These are phyloP conservation scores for Hypoxylon sp. DNA, from an alignment of 2,329 filamentous ascomycete genomes.

Conservation along the genomic window DNA sequence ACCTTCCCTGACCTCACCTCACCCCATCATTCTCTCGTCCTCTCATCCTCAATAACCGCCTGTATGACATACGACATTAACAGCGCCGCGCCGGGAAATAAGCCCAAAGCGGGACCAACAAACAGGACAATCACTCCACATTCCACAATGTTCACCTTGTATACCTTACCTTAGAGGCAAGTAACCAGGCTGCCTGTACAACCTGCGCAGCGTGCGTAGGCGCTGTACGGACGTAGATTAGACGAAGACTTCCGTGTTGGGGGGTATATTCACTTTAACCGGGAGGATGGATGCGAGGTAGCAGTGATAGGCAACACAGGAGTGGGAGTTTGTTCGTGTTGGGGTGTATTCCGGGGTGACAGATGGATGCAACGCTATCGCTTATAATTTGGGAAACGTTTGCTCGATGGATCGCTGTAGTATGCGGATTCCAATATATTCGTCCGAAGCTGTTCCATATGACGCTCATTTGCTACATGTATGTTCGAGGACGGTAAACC, in stretches of 20 bases:
- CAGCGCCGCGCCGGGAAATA: slow-evolving; percentile 16
- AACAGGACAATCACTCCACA: slow-evolving; percentile 5
- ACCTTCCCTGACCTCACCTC: not conserved
- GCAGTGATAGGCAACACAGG: not conserved
- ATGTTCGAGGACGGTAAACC: too few species aligned
- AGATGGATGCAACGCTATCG: slow-evolving; percentile 22
- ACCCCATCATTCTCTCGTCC: not conserved
- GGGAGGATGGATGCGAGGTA: slow-evolving; percentile 29
- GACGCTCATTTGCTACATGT: too few species aligned
- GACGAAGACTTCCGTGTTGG: not conserved
- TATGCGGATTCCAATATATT: not conserved
- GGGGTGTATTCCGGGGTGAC: not conserved
- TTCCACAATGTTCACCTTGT: too few species aligned
- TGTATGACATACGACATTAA: slow-evolving; percentile 16
- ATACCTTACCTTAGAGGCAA: too few species aligned
- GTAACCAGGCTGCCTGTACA: too few species aligned
- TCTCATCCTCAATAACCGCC: not conserved
- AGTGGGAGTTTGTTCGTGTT: slow-evolving; percentile 2
- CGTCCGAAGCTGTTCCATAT: not conserved
- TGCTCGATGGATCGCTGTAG: not conserved
- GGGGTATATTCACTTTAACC: slow-evolving; percentile 38
- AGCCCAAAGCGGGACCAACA: slow-evolving; percentile 17
- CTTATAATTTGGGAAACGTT: not conserved
- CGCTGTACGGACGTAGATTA: not conserved
- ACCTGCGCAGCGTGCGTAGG: not conserved